phyloP scores from a whole-genome alignment of 139 green algal genomes.

The Edaphochlamys debaryana region DNA sequence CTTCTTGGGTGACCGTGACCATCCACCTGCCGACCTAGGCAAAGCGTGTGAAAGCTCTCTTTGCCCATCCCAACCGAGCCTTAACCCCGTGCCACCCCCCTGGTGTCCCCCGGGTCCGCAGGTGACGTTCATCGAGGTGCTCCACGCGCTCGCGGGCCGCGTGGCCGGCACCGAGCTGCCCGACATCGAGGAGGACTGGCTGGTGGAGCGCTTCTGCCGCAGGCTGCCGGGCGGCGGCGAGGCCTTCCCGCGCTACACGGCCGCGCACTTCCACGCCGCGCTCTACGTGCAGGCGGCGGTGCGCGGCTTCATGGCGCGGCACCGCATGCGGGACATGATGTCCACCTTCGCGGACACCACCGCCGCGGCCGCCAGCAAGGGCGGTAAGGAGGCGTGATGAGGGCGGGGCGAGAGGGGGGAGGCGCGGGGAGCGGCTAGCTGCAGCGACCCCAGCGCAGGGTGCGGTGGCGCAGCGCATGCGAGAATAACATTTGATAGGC shows the following conservation, averaged over 20 bases:
- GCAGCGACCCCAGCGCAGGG: no score
- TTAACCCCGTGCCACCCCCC: no score
- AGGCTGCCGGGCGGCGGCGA: not conserved
- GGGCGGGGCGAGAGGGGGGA: no score
- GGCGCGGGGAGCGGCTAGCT: no score
- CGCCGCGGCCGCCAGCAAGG: not conserved
- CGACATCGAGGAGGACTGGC: constrained; percentile 25
- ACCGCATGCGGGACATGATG: constrained; percentile 50
- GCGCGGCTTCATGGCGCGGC: constrained; percentile 69
- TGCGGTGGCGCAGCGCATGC: no score
- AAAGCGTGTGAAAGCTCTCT: no score
- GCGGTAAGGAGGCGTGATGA: not conserved
- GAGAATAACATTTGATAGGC: no score
- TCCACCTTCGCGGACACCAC: not conserved
- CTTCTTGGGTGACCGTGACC: no score
- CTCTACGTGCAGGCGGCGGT: constrained; percentile 79
- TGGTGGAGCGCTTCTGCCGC: constrained; percentile 34
- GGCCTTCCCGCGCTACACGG: constrained; percentile 67
- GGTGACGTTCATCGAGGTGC: constrained; percentile 64
- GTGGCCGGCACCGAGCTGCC: constrained; percentile 63
- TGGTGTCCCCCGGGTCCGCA: no score
- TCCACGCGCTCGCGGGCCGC: constrained; percentile 74
- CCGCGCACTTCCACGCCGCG: constrained; percentile 75
- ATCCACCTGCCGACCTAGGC: no score
- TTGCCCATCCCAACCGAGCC: no score